Evolutionary conservation across 352 stramenopile species (phyloP).

Genomic region (Peronospora destructor): DNA sequence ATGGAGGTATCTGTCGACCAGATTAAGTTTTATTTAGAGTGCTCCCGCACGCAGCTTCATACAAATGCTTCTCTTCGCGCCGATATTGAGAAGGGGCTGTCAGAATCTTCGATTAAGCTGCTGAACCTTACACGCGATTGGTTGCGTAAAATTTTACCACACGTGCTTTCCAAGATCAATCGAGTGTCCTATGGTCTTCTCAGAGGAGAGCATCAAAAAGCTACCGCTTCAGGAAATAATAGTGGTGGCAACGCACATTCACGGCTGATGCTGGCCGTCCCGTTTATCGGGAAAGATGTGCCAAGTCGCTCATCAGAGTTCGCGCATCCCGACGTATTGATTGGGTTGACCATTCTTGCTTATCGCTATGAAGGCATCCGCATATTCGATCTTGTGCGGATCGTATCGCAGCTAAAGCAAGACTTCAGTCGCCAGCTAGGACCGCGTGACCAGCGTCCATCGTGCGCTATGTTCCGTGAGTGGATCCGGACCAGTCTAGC

Average conservation of each 20-base stretch:
- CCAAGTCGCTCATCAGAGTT: conserved; percentile 98
- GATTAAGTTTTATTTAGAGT: conserved; percentile 66
- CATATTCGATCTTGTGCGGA: conserved; percentile 72
- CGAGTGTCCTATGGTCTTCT: conserved; percentile 97
- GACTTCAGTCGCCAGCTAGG: conserved; percentile 83
- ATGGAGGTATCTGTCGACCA: conserved; percentile 84
- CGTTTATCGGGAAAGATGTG: conserved; percentile 99
- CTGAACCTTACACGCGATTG: conserved; percentile 97
- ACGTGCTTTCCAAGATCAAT: conserved; percentile 98
- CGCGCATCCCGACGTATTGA: conserved; percentile 95
- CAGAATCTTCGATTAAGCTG: conserved; percentile 92
- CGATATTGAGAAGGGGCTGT: conserved; percentile 68
- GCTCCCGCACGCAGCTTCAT: conserved; percentile 49
- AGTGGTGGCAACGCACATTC: conserved; percentile 90
- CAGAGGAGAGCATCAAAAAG: conserved; percentile 52
- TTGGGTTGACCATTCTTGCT: conserved; percentile 86
- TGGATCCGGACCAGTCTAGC: conserved; percentile 58
- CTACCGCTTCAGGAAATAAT: conserved; percentile 43
- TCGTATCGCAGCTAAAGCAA: conserved; percentile 86
- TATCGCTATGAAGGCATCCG: conserved; percentile 89
- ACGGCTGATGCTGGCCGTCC: conserved; percentile 93
- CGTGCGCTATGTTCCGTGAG: conserved; percentile 66
- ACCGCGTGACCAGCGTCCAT: conserved; percentile 70
- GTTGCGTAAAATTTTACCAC: conserved; percentile 95
- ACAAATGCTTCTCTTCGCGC: conserved; percentile 69